A percentile compares a stretch with the other conserved stretches of the same genome.
Evolutionary conservation across 768 basidiomycete species (phyloP).

Genomic region (Cantharellus anzutake): DNA sequence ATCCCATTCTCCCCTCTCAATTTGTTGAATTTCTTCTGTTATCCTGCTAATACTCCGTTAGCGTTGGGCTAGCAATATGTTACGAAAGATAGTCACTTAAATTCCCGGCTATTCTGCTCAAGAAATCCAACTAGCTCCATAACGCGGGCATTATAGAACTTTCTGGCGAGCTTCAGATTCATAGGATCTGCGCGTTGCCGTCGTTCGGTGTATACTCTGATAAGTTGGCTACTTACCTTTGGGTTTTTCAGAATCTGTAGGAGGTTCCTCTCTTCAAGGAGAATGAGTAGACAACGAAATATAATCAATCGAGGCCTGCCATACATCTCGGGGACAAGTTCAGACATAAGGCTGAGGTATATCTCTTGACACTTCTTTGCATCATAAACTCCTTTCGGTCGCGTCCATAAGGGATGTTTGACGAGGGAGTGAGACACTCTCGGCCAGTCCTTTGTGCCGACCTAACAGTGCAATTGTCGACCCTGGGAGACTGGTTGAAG

Average conservation of each 20-base stretch:
- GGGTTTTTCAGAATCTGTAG: not conserved
- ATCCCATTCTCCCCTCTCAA: conserved; percentile 50
- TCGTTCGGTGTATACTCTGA: not conserved
- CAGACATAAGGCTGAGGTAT: conserved; percentile 49
- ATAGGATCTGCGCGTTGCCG: conserved; percentile 28
- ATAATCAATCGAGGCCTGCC: not conserved
- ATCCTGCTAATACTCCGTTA: conserved; percentile 28
- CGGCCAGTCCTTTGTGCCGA: conserved; percentile 32
- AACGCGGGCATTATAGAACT: conserved; percentile 48
- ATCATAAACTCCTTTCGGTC: conserved; percentile 47
- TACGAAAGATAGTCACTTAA: conserved; percentile 34
- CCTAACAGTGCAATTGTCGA: not conserved
- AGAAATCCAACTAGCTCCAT: conserved; percentile 57
- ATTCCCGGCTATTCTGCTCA: conserved; percentile 49
- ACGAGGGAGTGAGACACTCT: conserved; percentile 44
- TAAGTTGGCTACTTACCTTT: not conserved
- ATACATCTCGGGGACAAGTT: conserved; percentile 36
- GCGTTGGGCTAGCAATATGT: not conserved
- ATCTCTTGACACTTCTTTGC: conserved; percentile 49
- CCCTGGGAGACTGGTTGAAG: not conserved
- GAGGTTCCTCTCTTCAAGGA: not conserved
- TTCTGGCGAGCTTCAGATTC: conserved; percentile 56
- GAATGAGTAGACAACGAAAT: too few relatives aligned
- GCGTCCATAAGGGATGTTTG: conserved; percentile 47
- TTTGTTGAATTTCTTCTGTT: conserved; percentile 55